A percentile compares a stretch with the other conserved stretches of the same genome.
phyloP scores from a whole-genome alignment of 768 basidiomycete species.

The Psilocybe cubensis region DNA sequence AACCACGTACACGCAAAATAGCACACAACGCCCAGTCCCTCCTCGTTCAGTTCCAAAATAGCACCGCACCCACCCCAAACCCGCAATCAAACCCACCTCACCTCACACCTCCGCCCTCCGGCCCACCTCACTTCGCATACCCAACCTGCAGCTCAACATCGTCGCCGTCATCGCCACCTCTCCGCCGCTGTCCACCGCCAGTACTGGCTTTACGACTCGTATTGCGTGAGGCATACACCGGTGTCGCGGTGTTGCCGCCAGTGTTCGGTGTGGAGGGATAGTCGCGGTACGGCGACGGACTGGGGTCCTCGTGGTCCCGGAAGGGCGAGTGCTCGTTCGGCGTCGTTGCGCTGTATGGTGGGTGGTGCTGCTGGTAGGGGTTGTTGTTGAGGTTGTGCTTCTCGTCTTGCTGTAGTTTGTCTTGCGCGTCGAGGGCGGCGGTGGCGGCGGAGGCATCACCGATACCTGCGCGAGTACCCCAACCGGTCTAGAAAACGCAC shows the following conservation, averaged over 20 bases:
- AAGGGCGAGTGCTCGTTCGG: slow-evolving; percentile 29
- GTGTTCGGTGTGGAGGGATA: slow-evolving; percentile 18
- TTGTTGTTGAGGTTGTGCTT: slow-evolving; percentile 26
- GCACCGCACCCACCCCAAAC: background rate
- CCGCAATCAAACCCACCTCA: background rate
- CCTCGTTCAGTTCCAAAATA: background rate
- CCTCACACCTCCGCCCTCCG: background rate
- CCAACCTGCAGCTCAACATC: slow-evolving; percentile 41
- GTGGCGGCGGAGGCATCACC: slow-evolving; percentile 82
- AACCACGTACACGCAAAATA: background rate
- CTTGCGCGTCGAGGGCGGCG: slow-evolving; percentile 55
- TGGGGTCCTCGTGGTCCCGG: slow-evolving; percentile 10
- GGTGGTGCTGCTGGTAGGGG: slow-evolving; percentile 27
- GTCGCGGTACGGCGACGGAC: slow-evolving; percentile 23
- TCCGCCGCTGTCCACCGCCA: slow-evolving; percentile 24
- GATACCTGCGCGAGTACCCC: slow-evolving; percentile 95
- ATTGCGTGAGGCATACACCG: slow-evolving; percentile 24
- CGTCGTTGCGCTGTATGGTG: background rate
- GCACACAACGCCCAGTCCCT: background rate
- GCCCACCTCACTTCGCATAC: slow-evolving; percentile 29
- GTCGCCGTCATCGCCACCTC: slow-evolving; percentile 30
- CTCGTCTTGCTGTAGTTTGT: slow-evolving; percentile 37
- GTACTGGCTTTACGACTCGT: slow-evolving; percentile 16
- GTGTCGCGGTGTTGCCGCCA: slow-evolving; percentile 20
- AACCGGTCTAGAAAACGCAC: slow-evolving; percentile 64